Base-by-base conservation (phyloP, 73 alveolate genomes). In the Paraurostyla sp. region DNA sequence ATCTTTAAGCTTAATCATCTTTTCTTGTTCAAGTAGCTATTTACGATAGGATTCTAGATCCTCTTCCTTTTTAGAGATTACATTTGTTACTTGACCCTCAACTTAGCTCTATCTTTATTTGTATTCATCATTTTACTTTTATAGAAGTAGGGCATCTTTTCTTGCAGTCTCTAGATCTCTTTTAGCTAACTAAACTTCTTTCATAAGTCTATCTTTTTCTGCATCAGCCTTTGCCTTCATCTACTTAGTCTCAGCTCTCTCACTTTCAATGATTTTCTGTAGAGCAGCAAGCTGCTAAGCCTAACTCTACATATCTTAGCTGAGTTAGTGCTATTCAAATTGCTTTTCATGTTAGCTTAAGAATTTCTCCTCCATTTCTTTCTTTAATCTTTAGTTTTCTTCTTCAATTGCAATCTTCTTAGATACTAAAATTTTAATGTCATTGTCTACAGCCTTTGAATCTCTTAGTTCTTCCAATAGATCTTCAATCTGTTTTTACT, bases 381-480 rank as follows among this genome's bases (percentile, higher is more conserved):
- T 18, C 40, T 49, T 85, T 25, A 85, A 25, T 23, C 80, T 22
- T 68, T 15, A 41, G 23, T 78, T 85, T 50, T 85, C 93, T 11
- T 71, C 88, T 32, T 71, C 83, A n/a, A 85, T 32, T 16, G 71
- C 75, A 3, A 71, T 33, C 60, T 71, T 85, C 83, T 85, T 50
- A 11, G 60, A 18, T 6, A 30, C 81, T 16, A 85, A 36, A 22
- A 85, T 42, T 49, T 85, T 71, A 32, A 71, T 29, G 56, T 85
- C 93, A 69, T 85, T 85, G 13, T 71, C 88, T 30, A 85, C 38
- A 16, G 46, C 20, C 82, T 85, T 85, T 2, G 71, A 45, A 54
- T 85, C 93, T 50, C 88, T 69, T 0, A 54, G 69, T 62, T 85
- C 93, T 52, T 85, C 93, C 27, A 68, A 71, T 16, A 85, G 56